These are phyloP conservation scores for Gossypium mustelinum DNA, from an alignment of 345 rosid species.

Conservation along the genomic window DNA sequence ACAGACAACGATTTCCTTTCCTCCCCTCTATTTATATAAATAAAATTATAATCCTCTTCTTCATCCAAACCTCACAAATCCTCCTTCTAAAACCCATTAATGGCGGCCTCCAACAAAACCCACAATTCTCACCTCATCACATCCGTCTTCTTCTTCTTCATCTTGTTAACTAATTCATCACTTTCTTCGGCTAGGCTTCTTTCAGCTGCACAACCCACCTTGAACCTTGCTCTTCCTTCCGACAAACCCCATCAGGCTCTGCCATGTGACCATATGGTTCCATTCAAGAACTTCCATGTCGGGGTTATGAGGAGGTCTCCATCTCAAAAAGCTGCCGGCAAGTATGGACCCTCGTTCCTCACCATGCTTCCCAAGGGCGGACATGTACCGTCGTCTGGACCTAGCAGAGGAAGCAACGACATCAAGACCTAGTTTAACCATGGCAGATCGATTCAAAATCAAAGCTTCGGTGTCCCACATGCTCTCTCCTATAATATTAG, in stretches of 20 bases:
- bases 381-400: conserved; percentile 40
- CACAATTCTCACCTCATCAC: background rate
- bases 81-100: background rate
- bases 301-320: background rate
- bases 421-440: conserved; percentile 31
- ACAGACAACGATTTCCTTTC: background rate
- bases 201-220: conserved; percentile 1
- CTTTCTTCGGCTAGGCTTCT: conserved; percentile 11
- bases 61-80: background rate
- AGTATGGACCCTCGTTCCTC: conserved; percentile 42
- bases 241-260: background rate
- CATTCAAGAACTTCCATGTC: background rate
- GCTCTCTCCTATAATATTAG: background rate
- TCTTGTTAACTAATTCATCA: background rate
- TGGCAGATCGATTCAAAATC: background rate
- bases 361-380: conserved; percentile 56
- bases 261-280: conserved; percentile 17
- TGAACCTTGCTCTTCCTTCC: conserved; percentile 12
- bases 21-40: no score
- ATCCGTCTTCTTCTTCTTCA: background rate
- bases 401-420: conserved; percentile 45
- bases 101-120: conserved; percentile 1
- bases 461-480: background rate
- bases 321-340: conserved; percentile 21
- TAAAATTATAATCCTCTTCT: background rate